phyloP scores from a whole-genome alignment of 257 asterid species.

The Nicotiana paniculata region DNA sequence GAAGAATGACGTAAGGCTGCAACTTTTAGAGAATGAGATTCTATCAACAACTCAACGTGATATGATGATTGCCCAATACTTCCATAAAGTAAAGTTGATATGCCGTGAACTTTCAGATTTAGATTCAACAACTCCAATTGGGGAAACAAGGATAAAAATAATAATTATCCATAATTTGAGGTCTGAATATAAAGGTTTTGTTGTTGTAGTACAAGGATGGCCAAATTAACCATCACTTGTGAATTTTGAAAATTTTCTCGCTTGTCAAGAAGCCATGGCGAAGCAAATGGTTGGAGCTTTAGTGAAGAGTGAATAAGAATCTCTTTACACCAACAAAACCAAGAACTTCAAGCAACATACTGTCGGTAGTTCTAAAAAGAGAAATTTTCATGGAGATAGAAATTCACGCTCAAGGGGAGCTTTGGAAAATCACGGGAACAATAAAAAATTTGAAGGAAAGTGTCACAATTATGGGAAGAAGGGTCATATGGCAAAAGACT shows the following conservation, averaged over 20 bases:
- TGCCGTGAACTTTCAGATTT: conserved; percentile 7
- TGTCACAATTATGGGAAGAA: too few relatives aligned
- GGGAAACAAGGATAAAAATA: neutral
- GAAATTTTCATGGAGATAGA: neutral
- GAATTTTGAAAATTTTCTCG: conserved; percentile 11
- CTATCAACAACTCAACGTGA: neutral
- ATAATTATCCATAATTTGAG: neutral
- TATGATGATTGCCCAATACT: neutral
- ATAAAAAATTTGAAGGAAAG: neutral
- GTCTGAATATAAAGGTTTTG: neutral
- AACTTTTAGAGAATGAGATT: conserved; percentile 5
- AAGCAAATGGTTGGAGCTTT: conserved; percentile 13
- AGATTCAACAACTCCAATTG: conserved; percentile 8
- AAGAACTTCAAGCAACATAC: neutral
- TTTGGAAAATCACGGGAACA: neutral
- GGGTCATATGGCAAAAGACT: too few relatives aligned
- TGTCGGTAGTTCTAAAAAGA: neutral
- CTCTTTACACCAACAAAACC: neutral
- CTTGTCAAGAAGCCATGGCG: conserved; percentile 12
- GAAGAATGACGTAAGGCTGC: conserved; percentile 11
- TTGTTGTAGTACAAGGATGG: neutral
- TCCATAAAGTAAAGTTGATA: conserved; percentile 12
- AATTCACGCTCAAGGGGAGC: neutral
- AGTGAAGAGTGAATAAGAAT: conserved; percentile 7
- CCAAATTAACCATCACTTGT: conserved; percentile 1